Evolutionary conservation across 352 stramenopile species (phyloP).

Genomic region (Aphanomyces astaci): DNA sequence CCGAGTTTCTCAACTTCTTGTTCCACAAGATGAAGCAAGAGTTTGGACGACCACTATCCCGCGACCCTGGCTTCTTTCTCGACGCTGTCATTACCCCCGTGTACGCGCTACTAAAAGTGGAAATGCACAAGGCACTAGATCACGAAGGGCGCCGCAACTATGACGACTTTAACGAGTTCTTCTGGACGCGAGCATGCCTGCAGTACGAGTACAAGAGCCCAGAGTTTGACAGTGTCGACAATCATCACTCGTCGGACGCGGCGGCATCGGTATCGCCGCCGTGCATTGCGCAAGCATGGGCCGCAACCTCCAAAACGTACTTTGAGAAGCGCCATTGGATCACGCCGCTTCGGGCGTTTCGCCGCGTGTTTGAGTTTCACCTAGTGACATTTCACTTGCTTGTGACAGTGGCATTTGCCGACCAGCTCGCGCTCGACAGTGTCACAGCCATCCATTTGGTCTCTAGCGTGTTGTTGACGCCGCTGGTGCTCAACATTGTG

Average conservation of each 20-base stretch:
- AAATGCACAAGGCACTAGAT: conserved; percentile 88
- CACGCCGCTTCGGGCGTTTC: conserved; percentile 90
- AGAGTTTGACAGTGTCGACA: too few relatives aligned
- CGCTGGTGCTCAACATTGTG: conserved; percentile 77
- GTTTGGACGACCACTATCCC: conserved; percentile 19
- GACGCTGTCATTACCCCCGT: conserved; percentile 96
- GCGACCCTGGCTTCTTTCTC: conserved; percentile 94
- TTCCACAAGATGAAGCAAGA: conserved; percentile 89
- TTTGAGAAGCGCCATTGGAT: conserved; percentile 97
- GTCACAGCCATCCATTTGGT: conserved; percentile 46
- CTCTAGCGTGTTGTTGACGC: conserved; percentile 90
- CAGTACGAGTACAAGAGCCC: conserved; percentile 90
- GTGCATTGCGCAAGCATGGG: conserved; percentile 85
- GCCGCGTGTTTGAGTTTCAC: conserved; percentile 96
- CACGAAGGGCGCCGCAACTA: conserved; percentile 96
- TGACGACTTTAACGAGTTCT: conserved; percentile 99
- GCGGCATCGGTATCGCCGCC: conserved; percentile 51
- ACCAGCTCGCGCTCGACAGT: conserved; percentile 84
- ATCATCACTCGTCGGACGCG: too few relatives aligned
- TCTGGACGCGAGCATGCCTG: conserved; percentile 95
- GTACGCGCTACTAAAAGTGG: conserved; percentile 73
- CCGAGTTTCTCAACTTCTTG: conserved; percentile 97
- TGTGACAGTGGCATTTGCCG: conserved; percentile 85
- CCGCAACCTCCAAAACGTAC: conserved; percentile 93
- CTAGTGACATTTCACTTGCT: conserved; percentile 96